Evolutionary conservation across 2,329 filamentous ascomycete genomes (phyloP).

Genomic region (Alternaria sp.): DNA sequence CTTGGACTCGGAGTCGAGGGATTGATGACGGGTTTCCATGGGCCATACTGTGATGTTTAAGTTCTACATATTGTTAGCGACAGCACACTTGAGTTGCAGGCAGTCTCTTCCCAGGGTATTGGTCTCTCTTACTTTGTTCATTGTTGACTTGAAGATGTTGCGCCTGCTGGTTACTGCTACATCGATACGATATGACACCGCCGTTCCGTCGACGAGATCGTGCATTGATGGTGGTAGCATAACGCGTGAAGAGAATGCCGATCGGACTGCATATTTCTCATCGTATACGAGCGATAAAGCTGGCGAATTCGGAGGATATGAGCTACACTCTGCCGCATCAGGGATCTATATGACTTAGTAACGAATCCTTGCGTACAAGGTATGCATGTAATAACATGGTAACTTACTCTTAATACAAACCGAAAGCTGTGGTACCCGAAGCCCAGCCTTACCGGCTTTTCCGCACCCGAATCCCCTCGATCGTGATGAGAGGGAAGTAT

Average conservation of each 20-base stretch:
- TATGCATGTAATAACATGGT: background rate
- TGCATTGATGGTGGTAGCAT: constrained; percentile 22
- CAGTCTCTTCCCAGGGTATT: no score
- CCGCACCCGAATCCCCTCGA: background rate
- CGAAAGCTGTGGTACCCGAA: constrained; percentile 25
- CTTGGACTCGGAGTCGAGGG: background rate
- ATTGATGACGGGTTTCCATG: constrained; percentile 9
- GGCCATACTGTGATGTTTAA: constrained; percentile 19
- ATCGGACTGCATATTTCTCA: background rate
- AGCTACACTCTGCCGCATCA: constrained; percentile 14
- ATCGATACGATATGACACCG: constrained; percentile 22
- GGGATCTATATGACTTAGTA: constrained; percentile 15
- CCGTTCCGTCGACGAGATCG: constrained; percentile 13
- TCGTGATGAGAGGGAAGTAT: constrained; percentile 13
- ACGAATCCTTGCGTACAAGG: background rate
- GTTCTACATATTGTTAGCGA: constrained; percentile 12
- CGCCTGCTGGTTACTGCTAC: constrained; percentile 17
- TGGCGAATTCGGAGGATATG: constrained; percentile 21
- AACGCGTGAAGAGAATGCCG: background rate
- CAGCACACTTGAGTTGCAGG: background rate
- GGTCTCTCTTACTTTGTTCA: constrained; percentile 8
- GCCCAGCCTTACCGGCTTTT: background rate
- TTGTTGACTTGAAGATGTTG: constrained; percentile 27
- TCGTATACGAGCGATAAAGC: background rate
- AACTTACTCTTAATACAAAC: constrained; percentile 15